These are phyloP conservation scores for Osmanthus fragrans DNA, from an alignment of 257 asterid species.

Conservation along the genomic window DNA sequence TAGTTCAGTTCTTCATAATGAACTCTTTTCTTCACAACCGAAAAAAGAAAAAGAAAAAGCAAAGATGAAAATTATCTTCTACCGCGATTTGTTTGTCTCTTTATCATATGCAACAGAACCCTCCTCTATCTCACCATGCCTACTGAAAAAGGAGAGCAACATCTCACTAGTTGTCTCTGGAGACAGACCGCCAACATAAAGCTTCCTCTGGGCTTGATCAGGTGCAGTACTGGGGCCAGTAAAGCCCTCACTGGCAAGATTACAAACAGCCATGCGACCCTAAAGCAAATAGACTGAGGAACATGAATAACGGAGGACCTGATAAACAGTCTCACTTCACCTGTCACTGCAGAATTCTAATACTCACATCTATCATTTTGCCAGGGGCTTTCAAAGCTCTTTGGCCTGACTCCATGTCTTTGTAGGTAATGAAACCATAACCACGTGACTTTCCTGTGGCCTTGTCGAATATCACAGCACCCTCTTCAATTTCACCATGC, in stretches of 20 bases:
- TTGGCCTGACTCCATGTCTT: constrained; percentile 41
- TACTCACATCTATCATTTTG: constrained; percentile 43
- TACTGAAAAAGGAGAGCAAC: constrained; percentile 57
- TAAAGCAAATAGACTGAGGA: constrained; percentile 20
- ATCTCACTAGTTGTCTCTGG: constrained; percentile 80
- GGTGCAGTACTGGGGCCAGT: constrained; percentile 51
- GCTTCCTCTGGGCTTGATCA: constrained; percentile 79
- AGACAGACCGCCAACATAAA: constrained; percentile 75
- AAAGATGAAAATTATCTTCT: constrained; percentile 7
- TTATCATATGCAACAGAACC: constrained; percentile 92
- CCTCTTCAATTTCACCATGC: constrained; percentile 52
- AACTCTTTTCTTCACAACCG: neutral
- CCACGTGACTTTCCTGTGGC: constrained; percentile 46
- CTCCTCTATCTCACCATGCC: constrained; percentile 84
- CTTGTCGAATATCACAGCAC: constrained; percentile 46
- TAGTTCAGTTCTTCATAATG: constrained; percentile 25
- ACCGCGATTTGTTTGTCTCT: constrained; percentile 81
- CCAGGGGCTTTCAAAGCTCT: constrained; percentile 40
- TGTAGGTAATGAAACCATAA: constrained; percentile 42
- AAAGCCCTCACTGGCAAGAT: constrained; percentile 77
- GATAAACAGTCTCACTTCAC: neutral
- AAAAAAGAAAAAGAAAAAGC: neutral
- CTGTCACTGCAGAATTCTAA: neutral
- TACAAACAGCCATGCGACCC: constrained; percentile 94
- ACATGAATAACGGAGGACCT: neutral